A percentile compares a stretch with the other conserved stretches of the same genome.
Evolutionary conservation across 2,329 filamentous ascomycete species (phyloP).

Genomic region (Boeremia exigua): DNA sequence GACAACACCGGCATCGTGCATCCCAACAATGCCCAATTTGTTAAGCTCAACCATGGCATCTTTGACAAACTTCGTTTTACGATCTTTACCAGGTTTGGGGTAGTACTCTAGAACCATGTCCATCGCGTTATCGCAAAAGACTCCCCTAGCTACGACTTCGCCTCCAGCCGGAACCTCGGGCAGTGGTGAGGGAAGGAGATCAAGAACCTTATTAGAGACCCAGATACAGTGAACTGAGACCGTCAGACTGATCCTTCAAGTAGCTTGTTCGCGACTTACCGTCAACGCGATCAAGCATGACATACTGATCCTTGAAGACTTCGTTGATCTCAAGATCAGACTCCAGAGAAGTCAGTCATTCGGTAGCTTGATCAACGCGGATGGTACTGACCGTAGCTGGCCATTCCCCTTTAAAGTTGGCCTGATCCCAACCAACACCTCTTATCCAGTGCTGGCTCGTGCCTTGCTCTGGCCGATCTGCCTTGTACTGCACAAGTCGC

Average conservation of each 20-base stretch:
- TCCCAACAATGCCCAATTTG: slow-evolving; percentile 69
- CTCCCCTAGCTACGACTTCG: slow-evolving; percentile 69
- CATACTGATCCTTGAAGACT: slow-evolving; percentile 62
- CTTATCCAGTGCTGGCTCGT: slow-evolving; percentile 66
- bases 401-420: slow-evolving; percentile 65
- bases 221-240: slow-evolving; percentile 66
- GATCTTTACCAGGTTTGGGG: slow-evolving; percentile 61
- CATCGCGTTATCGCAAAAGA: slow-evolving; percentile 78
- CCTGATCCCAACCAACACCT: slow-evolving; percentile 75
- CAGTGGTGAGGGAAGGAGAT: slow-evolving; percentile 61
- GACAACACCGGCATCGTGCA: slow-evolving; percentile 71
- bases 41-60: slow-evolving; percentile 69
- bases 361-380: background rate
- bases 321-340: slow-evolving; percentile 62
- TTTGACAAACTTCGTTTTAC: slow-evolving; percentile 62
- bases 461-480: slow-evolving; percentile 59
- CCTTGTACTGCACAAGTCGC: slow-evolving; percentile 61
- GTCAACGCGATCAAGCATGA: slow-evolving; percentile 74
- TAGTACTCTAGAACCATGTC: slow-evolving; percentile 64
- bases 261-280: slow-evolving; percentile 28
- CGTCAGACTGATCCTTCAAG: background rate
- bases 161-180: slow-evolving; percentile 63
- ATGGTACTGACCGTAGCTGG: slow-evolving; percentile 51
- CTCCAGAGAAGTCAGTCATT: slow-evolving; percentile 42
- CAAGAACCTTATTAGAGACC: slow-evolving; percentile 69